A percentile compares a stretch with the other conserved stretches of the same genome.
Conservation (phyloP, 73 alveolate genomes). For the Diophrys appendiculata region DNA sequence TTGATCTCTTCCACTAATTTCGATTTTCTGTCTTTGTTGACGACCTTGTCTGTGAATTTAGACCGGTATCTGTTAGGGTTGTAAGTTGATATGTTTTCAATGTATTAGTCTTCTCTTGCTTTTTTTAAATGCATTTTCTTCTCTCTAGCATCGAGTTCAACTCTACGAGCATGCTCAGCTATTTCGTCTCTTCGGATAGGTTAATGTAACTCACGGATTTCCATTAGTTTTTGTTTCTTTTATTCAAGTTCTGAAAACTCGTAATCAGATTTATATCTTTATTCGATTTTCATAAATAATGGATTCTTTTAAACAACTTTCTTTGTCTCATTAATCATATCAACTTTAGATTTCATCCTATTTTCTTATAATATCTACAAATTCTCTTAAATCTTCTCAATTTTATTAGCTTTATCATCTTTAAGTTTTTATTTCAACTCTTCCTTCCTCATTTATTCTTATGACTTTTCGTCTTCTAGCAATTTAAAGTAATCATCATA, state of each 20-base stretch:
- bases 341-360: not conserved
- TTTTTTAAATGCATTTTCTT: not conserved
- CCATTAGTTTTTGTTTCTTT: not conserved
- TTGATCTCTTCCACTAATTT: not conserved
- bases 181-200: not conserved
- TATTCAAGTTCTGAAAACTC: not conserved
- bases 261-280: not conserved
- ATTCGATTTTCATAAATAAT: not conserved
- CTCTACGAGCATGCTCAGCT: not conserved
- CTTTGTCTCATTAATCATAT: not conserved
- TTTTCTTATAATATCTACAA: too few species aligned
- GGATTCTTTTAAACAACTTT: not conserved
- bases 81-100: not conserved
- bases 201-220: not conserved
- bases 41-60: not conserved
- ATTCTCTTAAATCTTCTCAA: too few species aligned
- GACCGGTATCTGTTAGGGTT: not conserved
- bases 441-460: too few species aligned
- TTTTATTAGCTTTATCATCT: too few species aligned
- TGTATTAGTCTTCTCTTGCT: not conserved
- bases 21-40: not conserved
- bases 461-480: too few species aligned
- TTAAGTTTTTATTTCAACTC: too few species aligned
- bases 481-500: too few species aligned
- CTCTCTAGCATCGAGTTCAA: not conserved